Percentiles rank a stretch among this genome's conserved stretches.
phyloP scores from a whole-genome alignment of 495 filamentous ascomycete species.

The Hyphodiscus hymeniophilus region DNA sequence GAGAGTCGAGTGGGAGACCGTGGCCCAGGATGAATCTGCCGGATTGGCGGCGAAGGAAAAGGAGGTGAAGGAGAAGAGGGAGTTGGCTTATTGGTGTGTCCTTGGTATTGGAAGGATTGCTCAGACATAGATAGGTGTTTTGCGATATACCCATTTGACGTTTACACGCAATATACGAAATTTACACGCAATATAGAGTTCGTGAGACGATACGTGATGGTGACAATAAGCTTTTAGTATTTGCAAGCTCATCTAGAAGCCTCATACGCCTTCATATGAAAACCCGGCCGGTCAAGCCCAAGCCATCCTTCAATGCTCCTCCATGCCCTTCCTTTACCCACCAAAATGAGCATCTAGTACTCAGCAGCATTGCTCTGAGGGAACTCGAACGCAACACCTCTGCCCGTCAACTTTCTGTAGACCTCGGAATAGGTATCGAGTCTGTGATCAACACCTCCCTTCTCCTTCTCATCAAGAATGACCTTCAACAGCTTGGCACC shows the following conservation, averaged over 20 bases:
- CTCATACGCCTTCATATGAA: constrained; percentile 16
- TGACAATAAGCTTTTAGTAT: constrained; percentile 13
- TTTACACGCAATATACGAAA: too few species aligned
- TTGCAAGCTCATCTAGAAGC: constrained; percentile 11
- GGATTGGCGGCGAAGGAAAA: constrained; percentile 32
- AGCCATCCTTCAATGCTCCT: neutral
- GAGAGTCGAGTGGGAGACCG: constrained; percentile 80
- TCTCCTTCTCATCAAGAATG: constrained; percentile 98
- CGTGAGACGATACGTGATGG: too few species aligned
- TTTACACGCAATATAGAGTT: too few species aligned
- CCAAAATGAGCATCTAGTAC: constrained; percentile 52
- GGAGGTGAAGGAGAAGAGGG: constrained; percentile 55
- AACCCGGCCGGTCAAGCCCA: constrained; percentile 3
- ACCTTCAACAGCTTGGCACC: constrained; percentile 96
- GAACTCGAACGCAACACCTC: constrained; percentile 94
- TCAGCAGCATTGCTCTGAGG: constrained; percentile 70
- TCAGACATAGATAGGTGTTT: constrained; percentile 4
- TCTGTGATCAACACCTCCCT: constrained; percentile 94
- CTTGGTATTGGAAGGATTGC: constrained; percentile 75
- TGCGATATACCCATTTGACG: constrained; percentile 24
- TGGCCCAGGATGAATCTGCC: constrained; percentile 54
- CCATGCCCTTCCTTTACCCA: neutral
- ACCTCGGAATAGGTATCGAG: constrained; percentile 99
- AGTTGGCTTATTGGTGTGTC: constrained; percentile 93
- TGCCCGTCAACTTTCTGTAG: constrained; percentile 91